Evolutionary conservation across 352 stramenopile genomes (phyloP).

Genomic region (Phytophthora rubi): DNA sequence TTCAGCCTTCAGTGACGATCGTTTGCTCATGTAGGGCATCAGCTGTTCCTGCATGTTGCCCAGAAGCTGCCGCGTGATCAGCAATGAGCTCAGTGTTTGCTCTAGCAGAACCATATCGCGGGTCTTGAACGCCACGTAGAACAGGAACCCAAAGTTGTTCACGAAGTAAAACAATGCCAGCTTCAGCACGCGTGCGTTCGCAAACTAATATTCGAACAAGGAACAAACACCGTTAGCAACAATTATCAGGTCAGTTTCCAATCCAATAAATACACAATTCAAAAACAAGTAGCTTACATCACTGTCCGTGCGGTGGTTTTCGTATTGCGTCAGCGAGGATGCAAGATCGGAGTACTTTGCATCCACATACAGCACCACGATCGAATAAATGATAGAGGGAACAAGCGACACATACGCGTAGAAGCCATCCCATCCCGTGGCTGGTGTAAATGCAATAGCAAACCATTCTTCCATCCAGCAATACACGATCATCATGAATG

Average conservation of each 20-base stretch:
- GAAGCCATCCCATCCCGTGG: constrained; percentile 69
- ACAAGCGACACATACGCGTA: constrained; percentile 75
- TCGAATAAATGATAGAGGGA: constrained; percentile 76
- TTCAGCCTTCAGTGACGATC: constrained; percentile 85
- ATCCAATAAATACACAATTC: constrained; percentile 1
- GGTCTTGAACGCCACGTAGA: constrained; percentile 95
- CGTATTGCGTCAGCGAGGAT: constrained; percentile 92
- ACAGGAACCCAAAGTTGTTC: constrained; percentile 97
- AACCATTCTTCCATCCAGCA: constrained; percentile 82
- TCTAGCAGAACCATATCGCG: constrained; percentile 89
- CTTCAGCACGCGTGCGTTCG: constrained; percentile 96
- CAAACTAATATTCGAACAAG: constrained; percentile 57
- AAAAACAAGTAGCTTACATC: constrained; percentile 53
- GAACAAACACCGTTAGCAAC: constrained; percentile 2
- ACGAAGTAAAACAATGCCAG: constrained; percentile 98
- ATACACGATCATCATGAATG: constrained; percentile 86
- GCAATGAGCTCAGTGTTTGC: constrained; percentile 87
- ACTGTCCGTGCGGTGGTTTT: constrained; percentile 92
- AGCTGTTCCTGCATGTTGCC: constrained; percentile 83
- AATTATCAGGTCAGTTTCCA: constrained; percentile 8
- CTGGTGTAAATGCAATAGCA: constrained; percentile 54
- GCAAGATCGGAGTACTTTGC: constrained; percentile 92
- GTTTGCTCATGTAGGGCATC: constrained; percentile 80
- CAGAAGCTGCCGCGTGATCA: constrained; percentile 86
- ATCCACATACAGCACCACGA: constrained; percentile 80